Evolutionary conservation across 164 flowering plant genomes (phyloP).

Genomic region (Liquidambar formosana): DNA sequence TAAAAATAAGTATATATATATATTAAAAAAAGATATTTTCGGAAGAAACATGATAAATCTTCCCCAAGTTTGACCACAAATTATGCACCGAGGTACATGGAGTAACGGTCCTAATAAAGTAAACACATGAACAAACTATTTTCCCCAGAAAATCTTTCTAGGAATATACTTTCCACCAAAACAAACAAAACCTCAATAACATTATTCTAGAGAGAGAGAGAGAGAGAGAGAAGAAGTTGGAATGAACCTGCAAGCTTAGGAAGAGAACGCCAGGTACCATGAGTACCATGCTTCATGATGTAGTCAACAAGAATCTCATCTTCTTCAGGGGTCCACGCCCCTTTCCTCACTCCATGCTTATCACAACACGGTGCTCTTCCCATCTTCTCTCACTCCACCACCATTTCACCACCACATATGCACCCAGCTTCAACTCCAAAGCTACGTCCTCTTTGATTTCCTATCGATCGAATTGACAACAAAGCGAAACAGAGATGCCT

Average conservation of each 20-base stretch:
- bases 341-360: conserved; percentile 13
- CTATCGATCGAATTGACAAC: no score
- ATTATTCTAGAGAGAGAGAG: no score
- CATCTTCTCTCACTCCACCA: neutral
- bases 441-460: no score
- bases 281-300: conserved; percentile 9
- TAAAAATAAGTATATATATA: no score
- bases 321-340: conserved; percentile 18
- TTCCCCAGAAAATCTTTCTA: neutral
- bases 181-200: neutral
- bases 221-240: no score
- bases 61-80: no score
- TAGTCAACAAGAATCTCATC: conserved; percentile 14
- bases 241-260: conserved; percentile 17
- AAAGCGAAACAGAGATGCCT: no score
- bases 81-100: neutral
- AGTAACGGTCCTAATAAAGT: neutral
- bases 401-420: no score
- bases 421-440: no score
- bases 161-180: neutral
- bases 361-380: conserved; percentile 13
- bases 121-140: neutral
- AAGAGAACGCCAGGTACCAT: conserved; percentile 18
- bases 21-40: no score
- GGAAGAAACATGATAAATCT: no score